Base-by-base conservation (phyloP, 495 filamentous ascomycete species). In the Hypoxylon fragiforme region DNA sequence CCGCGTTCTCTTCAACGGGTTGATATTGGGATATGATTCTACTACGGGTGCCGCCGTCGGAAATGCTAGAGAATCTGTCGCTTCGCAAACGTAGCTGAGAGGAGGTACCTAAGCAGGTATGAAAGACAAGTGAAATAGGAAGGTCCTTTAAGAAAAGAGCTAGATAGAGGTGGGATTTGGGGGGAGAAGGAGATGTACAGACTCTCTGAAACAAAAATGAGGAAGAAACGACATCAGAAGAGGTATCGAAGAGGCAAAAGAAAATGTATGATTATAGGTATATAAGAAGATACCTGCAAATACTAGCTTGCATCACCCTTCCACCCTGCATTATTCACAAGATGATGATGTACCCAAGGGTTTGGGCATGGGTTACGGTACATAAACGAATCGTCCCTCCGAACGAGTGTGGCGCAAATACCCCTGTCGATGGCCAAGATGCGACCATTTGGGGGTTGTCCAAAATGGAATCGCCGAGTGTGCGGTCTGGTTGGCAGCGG, bases 251-350 rank as follows among this genome's bases (percentile, higher is more conserved):
- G 59, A 58, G 60, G 53, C 52, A 30, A 41, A 49, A 63, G 54
- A 52, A 56, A 13, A 28, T 28, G 24, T 4, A 34, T 52, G 54
- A 56, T 51, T 57, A 50, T 44, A 52, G 44, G 51, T 65, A 64
- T 62, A 62, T 68, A 65, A 60, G 50, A 63, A 63, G 62, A 61
- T 65, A 58, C 62, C 45, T 56, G 55, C 34, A 62, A 50, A 56
- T 58, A 48, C 55, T 63, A 61, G 58, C 60, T 60, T 41, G 31
- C 54, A 63, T 55, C 44, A 46, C 39, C 52, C 36, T 57, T 57
- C 39, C 28, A 58, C 54, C 43, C 42, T 56, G 49, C 39, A 58
- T 49, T 18, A 40, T 46, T 49, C 43, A 4, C 31, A 54, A 58
- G 39, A 54, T 32, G 44, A 42, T 42, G 52, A 58, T 57, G 60